Percentiles rank a stretch among this genome's conserved stretches.
Conservation (phyloP, 345 rosid genomes). For the Melaleuca alternifolia region DNA sequence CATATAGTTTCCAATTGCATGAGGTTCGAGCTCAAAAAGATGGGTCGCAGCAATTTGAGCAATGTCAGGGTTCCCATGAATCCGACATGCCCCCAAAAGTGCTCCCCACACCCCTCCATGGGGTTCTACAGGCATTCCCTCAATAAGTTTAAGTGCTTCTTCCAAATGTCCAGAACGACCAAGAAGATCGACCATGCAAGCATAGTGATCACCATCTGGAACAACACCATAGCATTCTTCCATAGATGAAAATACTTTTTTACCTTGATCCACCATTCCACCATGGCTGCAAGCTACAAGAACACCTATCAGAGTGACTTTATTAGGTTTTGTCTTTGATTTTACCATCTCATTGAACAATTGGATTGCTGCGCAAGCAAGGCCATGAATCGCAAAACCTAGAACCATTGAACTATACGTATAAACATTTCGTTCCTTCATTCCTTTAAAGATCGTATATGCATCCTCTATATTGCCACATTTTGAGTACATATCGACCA, state of each 20-base stretch:
- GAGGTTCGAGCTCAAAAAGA: slow-evolving; percentile 63
- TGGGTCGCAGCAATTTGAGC: slow-evolving; percentile 59
- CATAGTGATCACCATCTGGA: slow-evolving; percentile 57
- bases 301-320: slow-evolving; percentile 65
- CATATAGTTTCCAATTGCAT: slow-evolving; percentile 58
- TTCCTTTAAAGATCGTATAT: slow-evolving; percentile 31
- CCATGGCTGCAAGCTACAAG: slow-evolving; percentile 70
- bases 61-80: slow-evolving; percentile 46
- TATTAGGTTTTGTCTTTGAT: slow-evolving; percentile 45
- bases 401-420: slow-evolving; percentile 79
- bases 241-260: slow-evolving; percentile 48
- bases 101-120: slow-evolving; percentile 84
- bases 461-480: slow-evolving; percentile 70
- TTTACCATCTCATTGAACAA: slow-evolving; percentile 56
- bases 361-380: slow-evolving; percentile 42
- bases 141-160: slow-evolving; percentile 58
- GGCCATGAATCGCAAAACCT: slow-evolving; percentile 76
- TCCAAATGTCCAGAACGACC: slow-evolving; percentile 58
- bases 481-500: slow-evolving; percentile 81
- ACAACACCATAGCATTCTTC: slow-evolving; percentile 33
- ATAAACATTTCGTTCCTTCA: slow-evolving; percentile 54
- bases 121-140: slow-evolving; percentile 49
- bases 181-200: slow-evolving; percentile 80
- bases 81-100: slow-evolving; percentile 70
- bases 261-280: slow-evolving; percentile 56